Conservation (phyloP, 352 stramenopile species). For the Pilasporangium apinafurcum region DNA sequence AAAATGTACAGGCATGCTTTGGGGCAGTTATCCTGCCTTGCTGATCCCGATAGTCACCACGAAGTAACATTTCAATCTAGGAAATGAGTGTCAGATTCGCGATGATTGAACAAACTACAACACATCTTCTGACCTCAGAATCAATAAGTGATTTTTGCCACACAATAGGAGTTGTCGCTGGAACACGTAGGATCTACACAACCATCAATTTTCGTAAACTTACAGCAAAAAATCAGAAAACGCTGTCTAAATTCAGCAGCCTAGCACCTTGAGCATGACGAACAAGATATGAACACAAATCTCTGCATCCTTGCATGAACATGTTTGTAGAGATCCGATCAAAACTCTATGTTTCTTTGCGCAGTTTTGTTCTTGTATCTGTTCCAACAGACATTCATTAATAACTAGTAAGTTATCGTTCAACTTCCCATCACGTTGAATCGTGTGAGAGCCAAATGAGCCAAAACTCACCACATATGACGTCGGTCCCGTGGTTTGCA, state of each 20-base stretch:
- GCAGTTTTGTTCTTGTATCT: slow-evolving; percentile 72
- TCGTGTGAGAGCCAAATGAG: background rate
- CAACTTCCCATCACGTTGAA: background rate
- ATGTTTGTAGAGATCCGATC: slow-evolving; percentile 63
- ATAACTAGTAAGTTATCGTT: background rate
- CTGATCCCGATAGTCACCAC: slow-evolving; percentile 49
- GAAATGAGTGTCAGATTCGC: background rate
- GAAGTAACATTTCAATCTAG: slow-evolving; percentile 61
- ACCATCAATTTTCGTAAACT: no score
- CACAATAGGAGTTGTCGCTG: slow-evolving; percentile 52
- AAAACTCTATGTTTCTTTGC: slow-evolving; percentile 77
- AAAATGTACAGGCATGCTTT: slow-evolving; percentile 17
- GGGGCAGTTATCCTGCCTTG: slow-evolving; percentile 7
- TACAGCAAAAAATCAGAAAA: no score
- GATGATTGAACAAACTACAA: background rate
- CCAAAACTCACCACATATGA: slow-evolving; percentile 54
- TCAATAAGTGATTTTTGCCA: slow-evolving; percentile 85
- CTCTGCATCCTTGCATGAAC: slow-evolving; percentile 63
- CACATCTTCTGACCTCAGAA: slow-evolving; percentile 42
- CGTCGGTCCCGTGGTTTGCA: slow-evolving; percentile 70
- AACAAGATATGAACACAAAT: slow-evolving; percentile 85
- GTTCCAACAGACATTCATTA: background rate
- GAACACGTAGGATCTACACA: slow-evolving; percentile 66
- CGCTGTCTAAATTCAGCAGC: no score
- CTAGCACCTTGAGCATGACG: slow-evolving; percentile 82